Evolutionary conservation across 257 asterid species (phyloP), one percentile per base, ranked within the genome.

Genomic region (Lavandula angustifolia): DNA sequence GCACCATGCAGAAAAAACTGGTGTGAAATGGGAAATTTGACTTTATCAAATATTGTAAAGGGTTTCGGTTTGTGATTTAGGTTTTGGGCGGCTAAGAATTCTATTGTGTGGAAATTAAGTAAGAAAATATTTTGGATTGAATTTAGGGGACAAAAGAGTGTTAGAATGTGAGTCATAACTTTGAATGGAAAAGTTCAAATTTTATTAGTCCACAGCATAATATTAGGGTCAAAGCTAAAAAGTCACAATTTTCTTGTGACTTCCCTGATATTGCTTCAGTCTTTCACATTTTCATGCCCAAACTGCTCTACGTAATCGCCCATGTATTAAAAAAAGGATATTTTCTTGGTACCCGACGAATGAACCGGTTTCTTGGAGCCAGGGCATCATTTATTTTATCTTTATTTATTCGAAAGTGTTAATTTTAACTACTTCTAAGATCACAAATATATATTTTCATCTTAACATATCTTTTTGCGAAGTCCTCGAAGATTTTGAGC

Each of bases 31-130:
- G 4, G 4, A 18, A 16, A 3, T 10, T 55, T 55, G 71, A 63
- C 55, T 46, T 3, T 9, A 41, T 62, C 14, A 18, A 56, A 62
- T 37, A 38, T 1, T 48, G 41, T 37, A 73, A 66, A 42, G 66
- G 66, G 50, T 31, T n/a, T 7, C 3, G 56, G 43, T 47, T 54
- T 44, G 56, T 40, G 59, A 35, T 40, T 40, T 38, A 7, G 42
- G 57, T n/a, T 33, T 47, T 32, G 64, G 35, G 73, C 78, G 9
- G 69, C 65, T 31, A 66, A 11, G 66, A 73, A 17, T 72, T 50
- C 11, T 48, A n/a, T 38, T 14, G 9, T 33, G 67, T 51, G 49
- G 73, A 61, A 73, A 71, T 13, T 46, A 57, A 35, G 46, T 46
- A 43, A 52, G 32, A 44, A 41, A 40, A 5, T 58, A 5, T 58